These are phyloP conservation scores for Rhipidocladum racemiflorum DNA, from an alignment of 176 grass and related monocot genomes.

Conservation along the genomic window DNA sequence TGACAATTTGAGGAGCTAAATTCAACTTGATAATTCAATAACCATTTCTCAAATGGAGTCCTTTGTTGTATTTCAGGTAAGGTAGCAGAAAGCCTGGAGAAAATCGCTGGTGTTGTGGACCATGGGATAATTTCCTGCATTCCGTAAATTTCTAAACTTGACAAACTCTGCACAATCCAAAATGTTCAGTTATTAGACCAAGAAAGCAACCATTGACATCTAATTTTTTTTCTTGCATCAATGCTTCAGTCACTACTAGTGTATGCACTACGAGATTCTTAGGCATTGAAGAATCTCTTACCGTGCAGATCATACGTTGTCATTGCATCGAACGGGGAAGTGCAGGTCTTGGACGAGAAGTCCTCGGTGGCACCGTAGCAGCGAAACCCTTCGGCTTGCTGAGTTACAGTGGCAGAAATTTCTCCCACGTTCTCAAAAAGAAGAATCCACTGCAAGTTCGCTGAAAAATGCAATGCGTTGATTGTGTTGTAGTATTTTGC, in stretches of 20 bases:
- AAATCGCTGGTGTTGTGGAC: slow-evolving; percentile 64
- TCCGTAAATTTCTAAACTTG: slow-evolving; percentile 41
- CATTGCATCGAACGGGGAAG: slow-evolving; percentile 61
- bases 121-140: slow-evolving; percentile 76
- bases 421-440: too few species aligned
- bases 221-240: neutral
- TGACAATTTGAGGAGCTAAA: neutral
- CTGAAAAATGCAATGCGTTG: neutral
- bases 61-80: slow-evolving; percentile 42
- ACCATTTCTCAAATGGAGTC: neutral
- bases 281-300: slow-evolving; percentile 4
- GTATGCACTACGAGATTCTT: neutral
- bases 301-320: slow-evolving; percentile 57
- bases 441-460: too few species aligned
- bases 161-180: neutral
- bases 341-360: slow-evolving; percentile 56
- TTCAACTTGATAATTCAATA: neutral
- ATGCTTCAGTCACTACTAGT: neutral
- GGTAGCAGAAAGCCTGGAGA: slow-evolving; percentile 70
- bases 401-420: neutral
- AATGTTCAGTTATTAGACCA: neutral
- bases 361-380: slow-evolving; percentile 41
- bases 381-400: neutral
- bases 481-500: neutral
- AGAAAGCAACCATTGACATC: neutral